Base-by-base conservation (phyloP, 2,329 filamentous ascomycete species). In the Colletotrichum gloeosporioides region DNA sequence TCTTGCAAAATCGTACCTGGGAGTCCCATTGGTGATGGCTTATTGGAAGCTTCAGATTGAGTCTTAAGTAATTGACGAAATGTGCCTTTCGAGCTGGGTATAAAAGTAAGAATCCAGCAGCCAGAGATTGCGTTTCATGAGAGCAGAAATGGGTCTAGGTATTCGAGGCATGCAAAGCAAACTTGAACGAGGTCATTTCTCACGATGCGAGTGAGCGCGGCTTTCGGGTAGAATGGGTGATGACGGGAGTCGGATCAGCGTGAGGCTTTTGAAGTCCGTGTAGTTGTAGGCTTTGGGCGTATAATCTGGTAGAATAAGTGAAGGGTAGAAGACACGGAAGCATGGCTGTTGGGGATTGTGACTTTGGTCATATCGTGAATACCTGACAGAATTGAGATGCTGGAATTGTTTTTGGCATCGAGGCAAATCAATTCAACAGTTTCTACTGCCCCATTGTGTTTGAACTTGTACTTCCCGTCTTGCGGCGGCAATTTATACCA, bases 101-200 rank as follows among this genome's bases (percentile, higher is more conserved):
- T 22, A 49, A 49, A 49, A 22, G 6, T 6, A n/a, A 49, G 44
- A 3, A 1, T 0, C 1, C 39, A n/a, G 5, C 10, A 1, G 39
- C 39, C 2, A 1, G 18, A 49, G 18, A n/a, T 10, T 12, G 3
- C 5, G 18, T 44, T n/a, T n/a, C 39, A n/a, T n/a, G 18, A 44
- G 18, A n/a, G 9, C 39, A 6, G 39, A 18, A n/a, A 44, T 44
- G 8, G 8, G 4, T 8, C 18, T n/a, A 5, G 16, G 16, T n/a
- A 22, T 8, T 18, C 8, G 8, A 10, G 39, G 15, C 36, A 16
- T 8, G 36, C 22, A 22, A 49, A 49, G 39, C 18, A 49, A n/a
- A n/a, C 9, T 0, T n/a, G 0, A 0, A 9, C 5, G n/a, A 22
- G 10, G 6, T 49, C n/a, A 1, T 49, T 2, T 49, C n/a, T 0